Conservation (phyloP, 768 basidiomycete species). For the Cystoderma amianthinum region DNA sequence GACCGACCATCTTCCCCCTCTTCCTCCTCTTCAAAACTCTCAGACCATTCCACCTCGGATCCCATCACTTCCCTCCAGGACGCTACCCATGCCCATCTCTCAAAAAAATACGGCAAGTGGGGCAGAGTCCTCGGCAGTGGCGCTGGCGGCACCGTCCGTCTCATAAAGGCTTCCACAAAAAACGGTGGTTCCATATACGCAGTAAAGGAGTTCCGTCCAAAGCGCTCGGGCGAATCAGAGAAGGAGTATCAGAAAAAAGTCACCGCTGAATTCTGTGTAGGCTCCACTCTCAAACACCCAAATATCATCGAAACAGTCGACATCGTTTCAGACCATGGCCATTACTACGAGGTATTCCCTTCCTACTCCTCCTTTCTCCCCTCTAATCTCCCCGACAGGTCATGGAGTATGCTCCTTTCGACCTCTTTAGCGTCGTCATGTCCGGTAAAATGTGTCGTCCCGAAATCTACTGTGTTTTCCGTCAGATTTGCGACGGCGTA, state of each 20-base stretch:
- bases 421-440: conserved; percentile 99
- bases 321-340: conserved; percentile 95
- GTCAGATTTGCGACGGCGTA: conserved; percentile 96
- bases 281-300: conserved; percentile 86
- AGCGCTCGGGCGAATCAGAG: conserved; percentile 81
- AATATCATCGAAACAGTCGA: conserved; percentile 99
- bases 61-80: conserved; percentile 62
- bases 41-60: conserved; percentile 12
- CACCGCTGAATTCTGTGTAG: conserved; percentile 97
- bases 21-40: conserved; percentile 15
- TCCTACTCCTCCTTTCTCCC: conserved; percentile 7
- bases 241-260: conserved; percentile 99
- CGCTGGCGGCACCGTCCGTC: conserved; percentile 95
- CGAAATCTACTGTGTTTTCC: conserved; percentile 98
- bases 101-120: conserved; percentile 99
- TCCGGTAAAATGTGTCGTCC: conserved; percentile 97
- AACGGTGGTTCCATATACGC: conserved; percentile 83
- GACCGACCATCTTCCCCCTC: conserved; percentile 37
- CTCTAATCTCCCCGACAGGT: conserved; percentile 45
- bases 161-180: conserved; percentile 85
- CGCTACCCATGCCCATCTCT: conserved; percentile 83
- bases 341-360: conserved; percentile 88
- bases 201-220: conserved; percentile 95
- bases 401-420: conserved; percentile 99
- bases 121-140: conserved; percentile 92